These are phyloP conservation scores for Ophiostoma quercus DNA, from an alignment of 2,329 filamentous ascomycete species.

Conservation along the genomic window DNA sequence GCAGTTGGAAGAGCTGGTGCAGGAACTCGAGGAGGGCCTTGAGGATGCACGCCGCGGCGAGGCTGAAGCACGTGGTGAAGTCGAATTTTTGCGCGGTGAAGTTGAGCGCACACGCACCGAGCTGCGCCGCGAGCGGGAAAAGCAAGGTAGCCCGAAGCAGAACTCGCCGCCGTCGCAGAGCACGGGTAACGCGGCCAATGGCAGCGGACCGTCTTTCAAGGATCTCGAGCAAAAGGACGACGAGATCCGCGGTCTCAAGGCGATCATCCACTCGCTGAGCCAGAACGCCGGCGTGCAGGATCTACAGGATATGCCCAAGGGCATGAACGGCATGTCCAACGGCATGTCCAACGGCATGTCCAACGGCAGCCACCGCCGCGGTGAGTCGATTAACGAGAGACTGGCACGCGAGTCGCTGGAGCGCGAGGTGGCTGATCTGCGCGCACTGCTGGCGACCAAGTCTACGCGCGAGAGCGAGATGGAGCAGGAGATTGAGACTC, in stretches of 20 bases:
- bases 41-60: constrained; percentile 92
- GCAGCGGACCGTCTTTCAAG: constrained; percentile 39
- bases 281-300: constrained; percentile 54
- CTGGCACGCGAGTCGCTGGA: constrained; percentile 65
- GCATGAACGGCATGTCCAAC: background rate
- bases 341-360: constrained; percentile 24
- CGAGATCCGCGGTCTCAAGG: constrained; percentile 93
- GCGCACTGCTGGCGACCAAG: constrained; percentile 67
- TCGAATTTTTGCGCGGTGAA: constrained; percentile 90
- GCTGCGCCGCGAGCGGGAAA: constrained; percentile 80
- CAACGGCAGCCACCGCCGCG: constrained; percentile 42
- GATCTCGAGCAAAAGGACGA: constrained; percentile 93
- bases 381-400: constrained; percentile 51
- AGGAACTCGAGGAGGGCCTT: constrained; percentile 91
- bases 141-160: constrained; percentile 46
- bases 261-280: constrained; percentile 94
- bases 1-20: constrained; percentile 90
- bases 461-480: constrained; percentile 73
- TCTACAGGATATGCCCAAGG: background rate
- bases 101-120: constrained; percentile 88
- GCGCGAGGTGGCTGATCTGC: constrained; percentile 72
- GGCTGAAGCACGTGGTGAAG: constrained; percentile 89
- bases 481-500: constrained; percentile 68
- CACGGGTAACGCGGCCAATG: constrained; percentile 43
- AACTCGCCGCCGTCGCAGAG: background rate